These are phyloP conservation scores for Alternaria viburni DNA, from an alignment of 2,329 filamentous ascomycete genomes.

Conservation along the genomic window DNA sequence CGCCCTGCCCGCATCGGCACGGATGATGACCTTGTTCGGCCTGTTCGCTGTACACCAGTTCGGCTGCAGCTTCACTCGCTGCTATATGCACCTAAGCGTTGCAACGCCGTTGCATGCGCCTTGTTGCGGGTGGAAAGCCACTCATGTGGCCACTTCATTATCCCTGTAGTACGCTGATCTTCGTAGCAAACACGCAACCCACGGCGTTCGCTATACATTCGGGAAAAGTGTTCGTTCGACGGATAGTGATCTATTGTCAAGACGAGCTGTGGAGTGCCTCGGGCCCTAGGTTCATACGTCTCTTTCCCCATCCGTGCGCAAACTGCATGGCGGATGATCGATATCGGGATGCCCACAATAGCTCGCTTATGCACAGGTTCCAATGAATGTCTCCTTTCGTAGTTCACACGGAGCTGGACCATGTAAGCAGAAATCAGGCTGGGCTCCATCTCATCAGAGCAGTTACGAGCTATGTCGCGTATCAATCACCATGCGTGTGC, in stretches of 20 bases:
- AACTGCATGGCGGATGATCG: not conserved
- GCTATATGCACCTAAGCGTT: not conserved
- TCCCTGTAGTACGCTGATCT: slow-evolving; percentile 4
- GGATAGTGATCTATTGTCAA: not conserved
- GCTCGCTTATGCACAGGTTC: not conserved
- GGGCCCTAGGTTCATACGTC: not conserved
- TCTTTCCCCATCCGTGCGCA: slow-evolving; percentile 3
- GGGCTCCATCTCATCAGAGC: not conserved
- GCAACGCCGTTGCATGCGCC: slow-evolving; percentile 2
- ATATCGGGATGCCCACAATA: not conserved
- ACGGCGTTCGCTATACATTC: not conserved
- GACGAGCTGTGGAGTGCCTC: not conserved
- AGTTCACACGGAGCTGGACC: not conserved
- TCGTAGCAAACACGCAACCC: not conserved
- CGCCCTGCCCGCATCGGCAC: slow-evolving; percentile 3
- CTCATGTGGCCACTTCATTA: slow-evolving; percentile 1
- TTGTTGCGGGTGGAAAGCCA: not conserved
- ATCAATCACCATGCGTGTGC: not conserved
- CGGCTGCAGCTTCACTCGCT: not conserved
- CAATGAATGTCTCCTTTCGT: not conserved
- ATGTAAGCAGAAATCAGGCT: not conserved
- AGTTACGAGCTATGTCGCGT: not conserved
- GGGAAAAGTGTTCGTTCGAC: not conserved
- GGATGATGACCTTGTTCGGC: not conserved
- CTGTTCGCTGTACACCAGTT: not conserved